A percentile compares a stretch with the other conserved stretches of the same genome.
Evolutionary conservation across 2,329 filamentous ascomycete species (phyloP).

Genomic region (Alternaria solani): DNA sequence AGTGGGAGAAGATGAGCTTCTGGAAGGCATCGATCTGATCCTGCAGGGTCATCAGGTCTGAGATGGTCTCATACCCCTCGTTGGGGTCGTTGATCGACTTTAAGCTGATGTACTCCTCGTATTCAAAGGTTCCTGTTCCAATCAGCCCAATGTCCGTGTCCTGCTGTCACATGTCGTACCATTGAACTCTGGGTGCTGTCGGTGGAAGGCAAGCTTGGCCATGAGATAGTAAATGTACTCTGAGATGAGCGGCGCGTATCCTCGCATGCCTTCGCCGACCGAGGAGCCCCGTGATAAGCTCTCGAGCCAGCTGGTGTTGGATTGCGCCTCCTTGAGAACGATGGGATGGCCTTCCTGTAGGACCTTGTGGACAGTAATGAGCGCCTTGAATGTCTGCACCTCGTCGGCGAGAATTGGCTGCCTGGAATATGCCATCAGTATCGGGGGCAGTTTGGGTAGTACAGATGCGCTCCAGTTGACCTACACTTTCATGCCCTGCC

Average conservation of each 20-base stretch:
- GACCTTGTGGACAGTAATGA: conserved; percentile 97
- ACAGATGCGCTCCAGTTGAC: conserved; percentile 41
- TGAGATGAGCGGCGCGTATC: conserved; percentile 88
- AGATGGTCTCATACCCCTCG: conserved; percentile 95
- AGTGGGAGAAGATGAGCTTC: conserved; percentile 97
- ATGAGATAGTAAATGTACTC: conserved; percentile 97
- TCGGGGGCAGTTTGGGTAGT: background rate
- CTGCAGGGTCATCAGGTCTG: conserved; percentile 93
- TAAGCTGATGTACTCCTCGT: conserved; percentile 97
- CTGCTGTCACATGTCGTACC: conserved; percentile 58
- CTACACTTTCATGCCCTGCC: conserved; percentile 98
- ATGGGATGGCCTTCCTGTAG: conserved; percentile 94
- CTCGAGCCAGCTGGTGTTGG: conserved; percentile 89
- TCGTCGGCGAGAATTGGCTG: conserved; percentile 99
- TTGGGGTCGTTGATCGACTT: conserved; percentile 99
- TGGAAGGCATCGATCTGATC: conserved; percentile 99
- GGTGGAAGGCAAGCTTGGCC: conserved; percentile 94
- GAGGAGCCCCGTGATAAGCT: conserved; percentile 83
- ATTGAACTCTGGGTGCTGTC: conserved; percentile 97
- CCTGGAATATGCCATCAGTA: conserved; percentile 56
- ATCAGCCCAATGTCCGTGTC: conserved; percentile 24
- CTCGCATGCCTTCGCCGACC: conserved; percentile 80
- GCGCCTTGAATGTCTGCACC: conserved; percentile 97
- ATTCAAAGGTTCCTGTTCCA: conserved; percentile 80
- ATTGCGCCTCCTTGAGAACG: conserved; percentile 86